Percentiles rank a stretch among this genome's conserved stretches.
Conservation (phyloP, 2,329 filamentous ascomycete species). For the Thelonectria discophora region DNA sequence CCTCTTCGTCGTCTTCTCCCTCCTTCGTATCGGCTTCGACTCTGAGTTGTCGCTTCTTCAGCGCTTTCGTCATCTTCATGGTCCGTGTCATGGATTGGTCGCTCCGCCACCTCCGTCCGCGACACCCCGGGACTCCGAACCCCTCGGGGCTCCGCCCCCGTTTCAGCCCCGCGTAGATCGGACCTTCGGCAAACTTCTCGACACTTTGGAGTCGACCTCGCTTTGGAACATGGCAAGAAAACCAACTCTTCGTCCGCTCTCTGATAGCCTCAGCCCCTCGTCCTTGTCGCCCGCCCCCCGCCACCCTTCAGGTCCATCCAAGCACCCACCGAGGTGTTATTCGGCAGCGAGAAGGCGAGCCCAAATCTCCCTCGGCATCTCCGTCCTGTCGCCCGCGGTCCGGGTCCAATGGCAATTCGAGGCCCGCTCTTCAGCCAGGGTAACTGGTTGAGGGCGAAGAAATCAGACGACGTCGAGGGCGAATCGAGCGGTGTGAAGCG, state of each 20-base stretch:
- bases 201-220: neutral
- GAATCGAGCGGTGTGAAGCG: conserved; percentile 1
- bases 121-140: conserved; percentile 28
- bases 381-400: neutral
- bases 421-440: conserved; percentile 7
- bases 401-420: conserved; percentile 2
- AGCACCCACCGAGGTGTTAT: neutral
- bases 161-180: conserved; percentile 35
- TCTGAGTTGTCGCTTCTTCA: neutral
- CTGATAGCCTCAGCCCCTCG: neutral
- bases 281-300: neutral
- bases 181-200: conserved; percentile 18
- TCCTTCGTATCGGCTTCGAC: neutral
- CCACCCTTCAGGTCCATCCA: neutral
- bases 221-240: neutral
- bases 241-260: neutral
- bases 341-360: neutral
- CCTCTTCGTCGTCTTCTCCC: neutral
- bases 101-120: conserved; percentile 29
- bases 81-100: conserved; percentile 13
- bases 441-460: neutral
- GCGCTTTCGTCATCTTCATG: neutral
- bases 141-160: conserved; percentile 40
- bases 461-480: conserved; percentile 16
- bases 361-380: neutral